These are phyloP conservation scores for Curvularia spicifera DNA, from an alignment of 2,329 filamentous ascomycete genomes.

Conservation along the genomic window DNA sequence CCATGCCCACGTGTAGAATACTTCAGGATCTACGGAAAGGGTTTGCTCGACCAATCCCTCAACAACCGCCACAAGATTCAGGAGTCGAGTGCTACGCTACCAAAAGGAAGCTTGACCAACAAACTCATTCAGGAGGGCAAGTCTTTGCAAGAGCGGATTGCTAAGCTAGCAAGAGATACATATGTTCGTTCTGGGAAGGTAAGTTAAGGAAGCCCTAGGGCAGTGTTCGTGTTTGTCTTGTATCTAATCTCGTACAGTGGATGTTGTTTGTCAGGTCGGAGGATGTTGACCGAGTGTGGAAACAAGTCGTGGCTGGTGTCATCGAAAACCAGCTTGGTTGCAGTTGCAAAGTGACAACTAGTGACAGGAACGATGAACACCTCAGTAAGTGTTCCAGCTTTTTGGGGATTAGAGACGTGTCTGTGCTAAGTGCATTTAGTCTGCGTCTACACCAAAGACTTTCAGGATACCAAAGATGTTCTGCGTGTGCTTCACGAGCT, in stretches of 20 bases:
- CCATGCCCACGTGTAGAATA: conserved; percentile 52
- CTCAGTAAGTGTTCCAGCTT: conserved; percentile 57
- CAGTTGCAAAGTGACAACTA: conserved; percentile 74
- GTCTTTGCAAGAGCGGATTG: conserved; percentile 61
- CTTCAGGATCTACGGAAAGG: conserved; percentile 61
- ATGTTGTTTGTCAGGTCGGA: conserved; percentile 69
- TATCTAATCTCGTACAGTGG: conserved; percentile 61
- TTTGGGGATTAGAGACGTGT: not conserved
- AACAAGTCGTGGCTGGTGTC: conserved; percentile 69
- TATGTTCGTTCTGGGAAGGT: conserved; percentile 72
- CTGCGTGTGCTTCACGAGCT: conserved; percentile 69
- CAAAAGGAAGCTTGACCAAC: conserved; percentile 49
- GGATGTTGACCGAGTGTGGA: conserved; percentile 70
- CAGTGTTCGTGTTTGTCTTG: not conserved
- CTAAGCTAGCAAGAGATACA: conserved; percentile 64
- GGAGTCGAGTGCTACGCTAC: conserved; percentile 58
- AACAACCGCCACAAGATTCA: conserved; percentile 58
- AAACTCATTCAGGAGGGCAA: conserved; percentile 53
- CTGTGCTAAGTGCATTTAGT: conserved; percentile 5
- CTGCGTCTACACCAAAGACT: conserved; percentile 80
- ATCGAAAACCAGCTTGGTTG: conserved; percentile 73
- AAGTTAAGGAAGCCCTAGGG: conserved; percentile 15
- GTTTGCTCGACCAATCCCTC: conserved; percentile 60
- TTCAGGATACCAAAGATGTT: conserved; percentile 71
- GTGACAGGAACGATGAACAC: conserved; percentile 52